Evolutionary conservation across 1,139 yeast species (phyloP).

Genomic region (Taphrina deformans): DNA sequence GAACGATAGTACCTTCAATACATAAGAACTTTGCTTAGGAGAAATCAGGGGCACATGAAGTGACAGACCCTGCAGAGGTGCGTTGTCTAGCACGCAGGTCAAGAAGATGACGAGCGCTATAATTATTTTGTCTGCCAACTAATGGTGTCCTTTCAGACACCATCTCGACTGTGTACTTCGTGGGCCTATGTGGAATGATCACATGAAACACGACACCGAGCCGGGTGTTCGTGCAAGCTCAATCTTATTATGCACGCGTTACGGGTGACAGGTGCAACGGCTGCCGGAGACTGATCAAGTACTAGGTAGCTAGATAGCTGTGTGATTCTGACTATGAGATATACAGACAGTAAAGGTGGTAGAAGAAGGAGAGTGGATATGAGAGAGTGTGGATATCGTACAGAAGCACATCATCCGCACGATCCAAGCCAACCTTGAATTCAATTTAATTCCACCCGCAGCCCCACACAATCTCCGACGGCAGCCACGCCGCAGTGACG

Average conservation of each 20-base stretch:
- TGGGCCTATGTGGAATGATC: background rate
- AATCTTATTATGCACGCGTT: no score
- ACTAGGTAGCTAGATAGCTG: no score
- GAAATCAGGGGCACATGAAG: no score
- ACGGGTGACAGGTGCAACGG: no score
- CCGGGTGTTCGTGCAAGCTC: background rate
- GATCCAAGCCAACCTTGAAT: no score
- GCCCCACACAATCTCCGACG: background rate
- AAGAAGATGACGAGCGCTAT: constrained; percentile 17
- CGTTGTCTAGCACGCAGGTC: constrained; percentile 31
- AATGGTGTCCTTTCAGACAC: background rate
- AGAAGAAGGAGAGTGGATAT: no score
- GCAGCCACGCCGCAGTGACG: background rate
- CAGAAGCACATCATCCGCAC: background rate
- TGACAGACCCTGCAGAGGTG: constrained; percentile 18
- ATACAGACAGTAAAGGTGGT: no score
- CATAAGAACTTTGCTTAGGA: no score
- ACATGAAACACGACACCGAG: background rate
- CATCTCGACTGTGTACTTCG: background rate
- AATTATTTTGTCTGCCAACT: background rate
- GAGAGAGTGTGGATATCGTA: no score
- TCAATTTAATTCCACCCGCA: background rate
- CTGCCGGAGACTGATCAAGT: no score
- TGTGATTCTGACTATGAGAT: no score
- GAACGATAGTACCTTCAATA: constrained; percentile 23